phyloP scores from a whole-genome alignment of 306 rosid species.

The Crotalaria pallida region DNA sequence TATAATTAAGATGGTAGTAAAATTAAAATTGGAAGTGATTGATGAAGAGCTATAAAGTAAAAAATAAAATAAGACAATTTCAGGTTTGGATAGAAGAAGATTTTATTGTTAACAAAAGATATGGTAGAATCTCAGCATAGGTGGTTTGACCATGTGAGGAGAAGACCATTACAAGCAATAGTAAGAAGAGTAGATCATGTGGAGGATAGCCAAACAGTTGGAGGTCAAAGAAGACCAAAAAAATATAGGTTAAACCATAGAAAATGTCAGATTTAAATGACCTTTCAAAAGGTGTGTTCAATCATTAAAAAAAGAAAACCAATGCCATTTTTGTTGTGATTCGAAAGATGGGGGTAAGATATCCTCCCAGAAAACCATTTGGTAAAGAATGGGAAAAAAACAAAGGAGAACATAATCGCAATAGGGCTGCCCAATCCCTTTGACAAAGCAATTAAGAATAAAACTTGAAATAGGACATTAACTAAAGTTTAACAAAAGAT shows the following conservation, averaged over 20 bases:
- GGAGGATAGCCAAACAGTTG: neutral
- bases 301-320: too few relatives aligned
- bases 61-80: neutral
- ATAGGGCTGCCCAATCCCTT: neutral
- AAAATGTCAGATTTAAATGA: neutral
- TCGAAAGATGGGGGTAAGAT: neutral
- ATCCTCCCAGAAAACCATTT: neutral
- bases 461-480: neutral
- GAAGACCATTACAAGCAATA: neutral
- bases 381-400: neutral
- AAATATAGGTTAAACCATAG: neutral
- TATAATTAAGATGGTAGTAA: neutral
- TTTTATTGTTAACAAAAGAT: neutral
- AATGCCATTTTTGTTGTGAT: too few relatives aligned
- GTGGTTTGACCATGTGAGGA: neutral
- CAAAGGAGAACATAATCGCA: neutral
- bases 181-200: neutral
- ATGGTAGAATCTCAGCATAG: neutral
- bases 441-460: neutral
- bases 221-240: neutral
- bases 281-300: neutral
- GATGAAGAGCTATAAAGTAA: neutral
- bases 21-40: neutral
- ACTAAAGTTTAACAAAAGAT: conserved; percentile 3
- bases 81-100: too few relatives aligned